These are phyloP conservation scores for Amphichorda felina DNA, from an alignment of 2,329 filamentous ascomycete genomes.

Conservation along the genomic window DNA sequence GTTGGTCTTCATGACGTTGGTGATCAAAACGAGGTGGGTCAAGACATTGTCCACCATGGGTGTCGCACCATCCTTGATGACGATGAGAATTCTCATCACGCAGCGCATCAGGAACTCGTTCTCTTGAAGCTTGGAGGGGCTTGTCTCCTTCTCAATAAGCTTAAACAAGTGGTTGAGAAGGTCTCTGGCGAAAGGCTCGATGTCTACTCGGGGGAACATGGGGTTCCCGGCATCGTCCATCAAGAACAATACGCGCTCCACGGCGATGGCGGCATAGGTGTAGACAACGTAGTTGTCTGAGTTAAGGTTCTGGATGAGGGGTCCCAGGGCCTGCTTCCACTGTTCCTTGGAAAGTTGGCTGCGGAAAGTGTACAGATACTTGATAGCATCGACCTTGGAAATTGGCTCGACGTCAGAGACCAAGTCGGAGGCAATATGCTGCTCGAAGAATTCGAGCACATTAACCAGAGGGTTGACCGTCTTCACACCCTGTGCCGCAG, in stretches of 20 bases:
- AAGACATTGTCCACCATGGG: constrained; percentile 69
- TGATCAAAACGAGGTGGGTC: constrained; percentile 76
- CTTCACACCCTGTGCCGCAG: constrained; percentile 79
- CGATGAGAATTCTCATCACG: constrained; percentile 93
- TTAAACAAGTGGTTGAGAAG: constrained; percentile 83
- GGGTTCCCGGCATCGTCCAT: constrained; percentile 63
- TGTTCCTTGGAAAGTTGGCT: constrained; percentile 86
- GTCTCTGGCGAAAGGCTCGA: constrained; percentile 73
- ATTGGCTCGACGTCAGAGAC: constrained; percentile 69
- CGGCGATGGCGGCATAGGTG: constrained; percentile 90
- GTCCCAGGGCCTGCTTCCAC: constrained; percentile 81
- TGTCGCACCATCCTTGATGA: constrained; percentile 73
- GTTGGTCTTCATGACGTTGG: constrained; percentile 83
- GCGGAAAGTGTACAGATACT: constrained; percentile 93
- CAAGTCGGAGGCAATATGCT: constrained; percentile 81
- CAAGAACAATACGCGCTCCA: constrained; percentile 86
- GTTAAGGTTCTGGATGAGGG: constrained; percentile 82
- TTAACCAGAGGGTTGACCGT: constrained; percentile 80
- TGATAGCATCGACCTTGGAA: constrained; percentile 94
- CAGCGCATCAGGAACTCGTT: constrained; percentile 99
- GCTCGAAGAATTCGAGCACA: constrained; percentile 90
- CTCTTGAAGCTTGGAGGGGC: constrained; percentile 89
- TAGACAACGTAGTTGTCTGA: constrained; percentile 94
- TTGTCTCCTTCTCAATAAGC: constrained; percentile 73
- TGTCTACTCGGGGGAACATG: constrained; percentile 68